Evolutionary conservation across 1,284 basidiomycete species (phyloP).

Genomic region (Ustilago sp.): DNA sequence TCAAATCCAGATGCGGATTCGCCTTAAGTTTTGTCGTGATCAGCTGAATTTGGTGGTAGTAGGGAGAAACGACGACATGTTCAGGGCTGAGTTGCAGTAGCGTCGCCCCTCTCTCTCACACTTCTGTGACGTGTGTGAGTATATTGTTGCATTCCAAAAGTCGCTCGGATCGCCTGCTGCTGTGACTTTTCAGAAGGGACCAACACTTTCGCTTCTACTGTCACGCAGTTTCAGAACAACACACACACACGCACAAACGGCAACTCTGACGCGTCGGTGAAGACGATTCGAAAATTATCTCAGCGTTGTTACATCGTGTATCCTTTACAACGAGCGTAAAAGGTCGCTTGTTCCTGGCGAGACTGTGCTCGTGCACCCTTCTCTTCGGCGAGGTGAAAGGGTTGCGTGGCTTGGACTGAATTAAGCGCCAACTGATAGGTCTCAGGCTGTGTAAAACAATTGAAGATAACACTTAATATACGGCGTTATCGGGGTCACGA

Average conservation of each 20-base stretch:
- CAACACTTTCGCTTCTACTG: constrained; percentile 15
- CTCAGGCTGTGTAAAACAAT: neutral
- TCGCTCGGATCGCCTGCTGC: constrained; percentile 20
- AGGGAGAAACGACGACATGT: constrained; percentile 1
- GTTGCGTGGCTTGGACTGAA: neutral
- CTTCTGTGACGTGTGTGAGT: neutral
- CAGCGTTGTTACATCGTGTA: constrained; percentile 1
- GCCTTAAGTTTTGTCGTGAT: neutral
- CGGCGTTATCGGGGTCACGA: too few relatives aligned
- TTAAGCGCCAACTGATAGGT: constrained; percentile 8
- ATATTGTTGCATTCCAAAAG: constrained; percentile 2
- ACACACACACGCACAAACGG: neutral
- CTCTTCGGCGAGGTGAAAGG: neutral
- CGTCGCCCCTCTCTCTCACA: neutral
- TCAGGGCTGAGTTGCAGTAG: neutral
- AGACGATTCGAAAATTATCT: neutral
- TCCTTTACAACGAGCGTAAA: neutral
- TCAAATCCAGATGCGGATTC: neutral
- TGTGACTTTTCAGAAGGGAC: constrained; percentile 11
- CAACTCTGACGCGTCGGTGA: constrained; percentile 15
- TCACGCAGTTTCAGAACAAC: constrained; percentile 7
- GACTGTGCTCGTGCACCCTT: constrained; percentile 13
- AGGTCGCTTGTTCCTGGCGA: neutral
- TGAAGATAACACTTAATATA: too few relatives aligned
- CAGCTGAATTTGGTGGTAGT: neutral